phyloP scores from a whole-genome alignment of 768 basidiomycete species.

The Hemileccinum impolitum region DNA sequence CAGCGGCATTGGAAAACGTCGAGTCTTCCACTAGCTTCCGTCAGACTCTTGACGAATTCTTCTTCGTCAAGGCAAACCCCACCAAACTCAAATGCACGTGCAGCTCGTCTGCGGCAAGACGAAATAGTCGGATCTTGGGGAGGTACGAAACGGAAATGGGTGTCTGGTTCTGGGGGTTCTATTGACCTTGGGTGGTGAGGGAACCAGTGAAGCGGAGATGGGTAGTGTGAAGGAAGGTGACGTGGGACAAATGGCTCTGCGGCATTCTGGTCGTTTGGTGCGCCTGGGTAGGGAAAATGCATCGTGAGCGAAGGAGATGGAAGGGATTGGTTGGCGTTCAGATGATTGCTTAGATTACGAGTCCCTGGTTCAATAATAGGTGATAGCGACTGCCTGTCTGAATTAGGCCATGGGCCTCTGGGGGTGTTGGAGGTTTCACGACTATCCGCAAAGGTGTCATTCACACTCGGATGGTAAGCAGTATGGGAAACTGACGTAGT shows the following conservation, averaged over 20 bases:
- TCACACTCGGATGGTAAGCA: too few relatives aligned
- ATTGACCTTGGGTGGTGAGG: not conserved
- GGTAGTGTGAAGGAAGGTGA: not conserved
- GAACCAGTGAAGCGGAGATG: not conserved
- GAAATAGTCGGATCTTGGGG: not conserved
- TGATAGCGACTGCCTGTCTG: not conserved
- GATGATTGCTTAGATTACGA: not conserved
- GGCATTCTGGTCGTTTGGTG: not conserved
- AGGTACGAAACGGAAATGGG: not conserved
- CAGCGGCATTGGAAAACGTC: constrained; percentile 10
- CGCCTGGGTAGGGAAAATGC: not conserved
- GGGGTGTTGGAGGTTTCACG: too few relatives aligned
- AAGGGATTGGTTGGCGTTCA: not conserved
- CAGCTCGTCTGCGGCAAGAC: not conserved
- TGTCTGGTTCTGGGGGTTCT: not conserved
- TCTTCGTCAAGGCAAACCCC: constrained; percentile 12
- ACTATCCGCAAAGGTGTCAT: too few relatives aligned
- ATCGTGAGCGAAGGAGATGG: not conserved
- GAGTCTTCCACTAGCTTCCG: not conserved
- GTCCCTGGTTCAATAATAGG: not conserved
- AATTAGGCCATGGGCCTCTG: too few relatives aligned
- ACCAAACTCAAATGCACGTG: constrained; percentile 3
- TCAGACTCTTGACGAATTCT: constrained; percentile 6
- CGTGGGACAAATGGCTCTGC: not conserved
- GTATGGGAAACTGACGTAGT: too few relatives aligned